Evolutionary conservation across 768 basidiomycete genomes (phyloP).

Genomic region (Roridomyces roridus): DNA sequence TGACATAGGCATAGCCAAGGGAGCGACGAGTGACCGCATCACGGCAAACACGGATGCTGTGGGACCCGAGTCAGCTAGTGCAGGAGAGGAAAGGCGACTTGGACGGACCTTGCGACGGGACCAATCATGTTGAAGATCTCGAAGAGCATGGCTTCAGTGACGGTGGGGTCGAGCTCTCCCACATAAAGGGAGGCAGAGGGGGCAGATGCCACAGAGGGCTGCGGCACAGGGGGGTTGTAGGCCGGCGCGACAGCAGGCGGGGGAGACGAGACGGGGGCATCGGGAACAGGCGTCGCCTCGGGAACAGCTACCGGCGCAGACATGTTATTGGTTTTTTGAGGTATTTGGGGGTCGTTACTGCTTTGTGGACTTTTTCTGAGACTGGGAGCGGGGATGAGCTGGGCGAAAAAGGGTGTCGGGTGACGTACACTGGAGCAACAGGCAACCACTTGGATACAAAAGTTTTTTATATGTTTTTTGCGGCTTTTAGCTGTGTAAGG

Average conservation of each 20-base stretch:
- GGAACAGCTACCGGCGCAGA: conserved; percentile 61
- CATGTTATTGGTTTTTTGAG: conserved; percentile 58
- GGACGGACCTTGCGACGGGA: conserved; percentile 89
- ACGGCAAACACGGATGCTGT: conserved; percentile 97
- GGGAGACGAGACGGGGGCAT: conserved; percentile 52
- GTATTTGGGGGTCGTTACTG: conserved; percentile 85
- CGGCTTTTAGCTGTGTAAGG: conserved; percentile 62
- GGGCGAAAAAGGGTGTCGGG: conserved; percentile 22
- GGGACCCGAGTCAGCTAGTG: conserved; percentile 13
- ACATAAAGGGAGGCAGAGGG: conserved; percentile 97
- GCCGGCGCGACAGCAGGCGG: conserved; percentile 57
- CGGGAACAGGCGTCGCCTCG: conserved; percentile 59
- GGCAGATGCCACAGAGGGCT: conserved; percentile 61
- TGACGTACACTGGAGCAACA: conserved; percentile 72
- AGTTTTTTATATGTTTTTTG: conserved; percentile 75
- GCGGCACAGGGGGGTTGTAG: conserved; percentile 64
- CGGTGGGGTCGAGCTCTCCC: conserved; percentile 96
- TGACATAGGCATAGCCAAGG: conserved; percentile 99
- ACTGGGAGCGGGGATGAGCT: conserved; percentile 42
- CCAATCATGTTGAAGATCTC: conserved; percentile 99
- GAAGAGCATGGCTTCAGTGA: conserved; percentile 99
- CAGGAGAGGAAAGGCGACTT: not conserved
- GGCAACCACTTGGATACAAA: conserved; percentile 75
- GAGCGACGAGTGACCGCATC: conserved; percentile 99
- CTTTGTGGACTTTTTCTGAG: conserved; percentile 85